Evolutionary conservation across 1,284 basidiomycete genomes (phyloP).

Genomic region (Singerocomus inundabilis): DNA sequence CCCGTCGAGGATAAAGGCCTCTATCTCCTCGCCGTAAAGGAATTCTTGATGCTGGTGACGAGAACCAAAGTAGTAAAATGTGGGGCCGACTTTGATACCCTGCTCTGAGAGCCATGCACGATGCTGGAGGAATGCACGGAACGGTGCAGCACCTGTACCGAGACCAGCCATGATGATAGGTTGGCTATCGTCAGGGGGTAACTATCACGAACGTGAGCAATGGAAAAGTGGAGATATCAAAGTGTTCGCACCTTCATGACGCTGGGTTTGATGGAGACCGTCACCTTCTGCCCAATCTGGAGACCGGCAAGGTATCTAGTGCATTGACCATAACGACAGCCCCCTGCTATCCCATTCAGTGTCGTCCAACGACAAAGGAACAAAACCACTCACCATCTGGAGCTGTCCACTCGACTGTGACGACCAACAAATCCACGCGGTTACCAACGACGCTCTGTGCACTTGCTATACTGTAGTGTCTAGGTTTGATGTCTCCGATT

Average conservation of each 20-base stretch:
- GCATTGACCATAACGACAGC: slow-evolving; percentile 89
- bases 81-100: slow-evolving; percentile 82
- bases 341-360: slow-evolving; percentile 46
- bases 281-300: slow-evolving; percentile 87
- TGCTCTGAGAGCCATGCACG: slow-evolving; percentile 81
- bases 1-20: slow-evolving; percentile 79
- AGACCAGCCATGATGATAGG: slow-evolving; percentile 99
- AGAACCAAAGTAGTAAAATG: slow-evolving; percentile 98
- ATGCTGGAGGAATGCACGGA: slow-evolving; percentile 97
- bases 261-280: slow-evolving; percentile 97
- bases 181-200: slow-evolving; percentile 82
- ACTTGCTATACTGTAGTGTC: slow-evolving; percentile 98
- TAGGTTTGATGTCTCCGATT: slow-evolving; percentile 92
- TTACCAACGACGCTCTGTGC: slow-evolving; percentile 94
- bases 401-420: slow-evolving; percentile 93
- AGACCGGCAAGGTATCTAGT: slow-evolving; percentile 91
- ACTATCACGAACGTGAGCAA: slow-evolving; percentile 40
- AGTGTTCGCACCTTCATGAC: slow-evolving; percentile 87
- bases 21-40: slow-evolving; percentile 92
- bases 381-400: slow-evolving; percentile 64
- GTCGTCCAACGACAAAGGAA: not conserved
- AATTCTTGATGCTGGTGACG: slow-evolving; percentile 94
- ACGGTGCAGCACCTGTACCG: slow-evolving; percentile 96
- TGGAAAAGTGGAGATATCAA: not conserved
- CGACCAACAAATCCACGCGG: slow-evolving; percentile 91